Base-by-base conservation (phyloP, 2,329 filamentous ascomycete genomes). In the Exophiala calicioides region DNA sequence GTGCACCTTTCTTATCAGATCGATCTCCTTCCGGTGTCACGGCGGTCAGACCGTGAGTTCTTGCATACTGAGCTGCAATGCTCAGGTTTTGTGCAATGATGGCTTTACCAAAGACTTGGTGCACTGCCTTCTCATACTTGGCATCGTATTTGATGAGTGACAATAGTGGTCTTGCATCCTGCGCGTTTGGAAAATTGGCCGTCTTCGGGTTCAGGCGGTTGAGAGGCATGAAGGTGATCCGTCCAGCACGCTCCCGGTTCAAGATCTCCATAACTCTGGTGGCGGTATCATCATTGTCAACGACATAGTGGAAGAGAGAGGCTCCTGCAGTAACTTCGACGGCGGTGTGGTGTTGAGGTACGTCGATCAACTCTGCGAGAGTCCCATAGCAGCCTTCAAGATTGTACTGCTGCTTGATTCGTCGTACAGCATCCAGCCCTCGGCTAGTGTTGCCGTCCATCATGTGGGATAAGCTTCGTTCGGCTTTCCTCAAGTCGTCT, bases 11-110 rank as follows among this genome's bases (percentile, higher is more conserved):
- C 71, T 94, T 95, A 70, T 96, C 94, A 1, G 90, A 90, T 23
- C 88, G 88, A 67, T 97, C 91, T 66, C 93, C 93, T 47, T 97
- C 90, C 3, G 88, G 86, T 0, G 93, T 98, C 57, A 98, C 95
- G 24, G 89, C 90, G 60, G 90, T 90, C 18, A 97, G 84, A 13
- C 87, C 87, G 61, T 97, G 91, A 60, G 87, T 95, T 61, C 91
- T 82, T 16, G 93, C 88, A 64, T 96, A 96, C 62, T 96, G 90
- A 9, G 86, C 82, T 36, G 90, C 93, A 48, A 95, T 81, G 37
- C 87, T 81, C 53, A 98, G 73, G 58, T 89, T 95, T 2, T 91
- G 90, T 58, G 93, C 97, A 45, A 98, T 86, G 41, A 98, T 89
- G 0, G 89, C 93, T 67, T 89, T 94, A 35, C 90, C 93, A 68